Conservation (phyloP, 2,329 filamentous ascomycete species). For the Chrysoporthe deuterocubensis region DNA sequence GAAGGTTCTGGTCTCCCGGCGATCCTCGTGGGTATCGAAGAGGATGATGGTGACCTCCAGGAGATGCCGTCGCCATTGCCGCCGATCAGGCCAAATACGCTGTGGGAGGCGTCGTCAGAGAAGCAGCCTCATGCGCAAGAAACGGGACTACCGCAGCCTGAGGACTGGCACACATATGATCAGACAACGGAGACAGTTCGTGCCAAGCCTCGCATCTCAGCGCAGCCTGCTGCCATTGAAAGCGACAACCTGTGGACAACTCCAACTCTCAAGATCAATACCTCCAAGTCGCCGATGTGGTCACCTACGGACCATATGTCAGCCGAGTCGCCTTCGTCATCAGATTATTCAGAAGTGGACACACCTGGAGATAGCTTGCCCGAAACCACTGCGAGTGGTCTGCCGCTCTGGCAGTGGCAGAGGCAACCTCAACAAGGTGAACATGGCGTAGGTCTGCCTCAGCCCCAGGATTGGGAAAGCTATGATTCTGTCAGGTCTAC, state of each 20-base stretch:
- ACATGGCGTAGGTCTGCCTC: conserved; percentile 27
- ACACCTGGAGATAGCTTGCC: background rate
- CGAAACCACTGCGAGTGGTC: background rate
- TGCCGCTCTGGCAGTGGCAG: conserved; percentile 22
- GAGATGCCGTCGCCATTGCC: conserved; percentile 28
- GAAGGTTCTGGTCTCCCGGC: conserved; percentile 34
- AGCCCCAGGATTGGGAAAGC: conserved; percentile 29
- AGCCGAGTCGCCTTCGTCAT: background rate
- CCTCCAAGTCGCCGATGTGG: conserved; percentile 23
- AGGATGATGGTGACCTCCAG: conserved; percentile 32
- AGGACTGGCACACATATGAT: conserved; percentile 29
- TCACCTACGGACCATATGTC: conserved; percentile 7
- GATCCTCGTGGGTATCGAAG: conserved; percentile 40
- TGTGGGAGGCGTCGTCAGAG: conserved; percentile 24
- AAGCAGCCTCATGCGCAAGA: conserved; percentile 1
- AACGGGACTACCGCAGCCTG: conserved; percentile 22
- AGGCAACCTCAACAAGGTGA: conserved; percentile 13
- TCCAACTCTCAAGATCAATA: conserved; percentile 1
- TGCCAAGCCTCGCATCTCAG: conserved; percentile 24
- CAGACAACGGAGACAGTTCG: conserved; percentile 26
- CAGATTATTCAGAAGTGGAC: background rate
- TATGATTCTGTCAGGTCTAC: conserved; percentile 24
- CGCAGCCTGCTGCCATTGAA: conserved; percentile 23
- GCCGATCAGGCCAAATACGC: conserved; percentile 27
- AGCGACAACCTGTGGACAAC: conserved; percentile 32